These are phyloP conservation scores for Wickerhamomyces kurtzmanii DNA, from an alignment of 805 yeast species.

Conservation along the genomic window DNA sequence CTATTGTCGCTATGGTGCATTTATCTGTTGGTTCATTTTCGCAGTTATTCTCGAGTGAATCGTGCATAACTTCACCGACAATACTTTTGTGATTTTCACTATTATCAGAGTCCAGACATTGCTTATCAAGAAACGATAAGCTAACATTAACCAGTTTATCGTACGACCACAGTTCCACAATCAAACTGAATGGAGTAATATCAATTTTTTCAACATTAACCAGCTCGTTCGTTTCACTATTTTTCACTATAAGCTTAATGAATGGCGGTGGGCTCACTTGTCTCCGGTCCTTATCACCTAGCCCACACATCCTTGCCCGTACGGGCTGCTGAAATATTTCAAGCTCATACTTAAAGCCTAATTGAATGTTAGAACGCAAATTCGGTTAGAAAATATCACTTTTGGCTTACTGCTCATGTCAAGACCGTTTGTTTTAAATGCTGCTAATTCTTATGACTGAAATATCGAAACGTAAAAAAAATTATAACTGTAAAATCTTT, in stretches of 20 bases:
- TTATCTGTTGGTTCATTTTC: not conserved
- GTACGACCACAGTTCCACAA: constrained; percentile 29
- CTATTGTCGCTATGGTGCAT: not conserved
- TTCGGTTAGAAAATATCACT: too few species aligned
- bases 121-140: too few species aligned
- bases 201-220: constrained; percentile 19
- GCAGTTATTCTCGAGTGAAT: not conserved
- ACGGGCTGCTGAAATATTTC: constrained; percentile 31
- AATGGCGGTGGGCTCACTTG: constrained; percentile 24
- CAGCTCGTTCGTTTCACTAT: constrained; percentile 13
- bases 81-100: not conserved
- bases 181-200: constrained; percentile 22
- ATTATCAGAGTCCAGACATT: too few species aligned
- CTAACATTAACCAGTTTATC: constrained; percentile 18
- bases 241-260: constrained; percentile 11
- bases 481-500: too few species aligned
- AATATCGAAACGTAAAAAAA: too few species aligned
- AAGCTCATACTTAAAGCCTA: constrained; percentile 14
- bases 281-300: constrained; percentile 29
- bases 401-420: too few species aligned
- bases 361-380: too few species aligned
- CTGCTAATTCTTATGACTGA: too few species aligned
- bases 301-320: constrained; percentile 36
- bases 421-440: too few species aligned
- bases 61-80: not conserved